Base-by-base conservation (phyloP, 78 protist species). In the Mastigamoeba balamuthi region DNA sequence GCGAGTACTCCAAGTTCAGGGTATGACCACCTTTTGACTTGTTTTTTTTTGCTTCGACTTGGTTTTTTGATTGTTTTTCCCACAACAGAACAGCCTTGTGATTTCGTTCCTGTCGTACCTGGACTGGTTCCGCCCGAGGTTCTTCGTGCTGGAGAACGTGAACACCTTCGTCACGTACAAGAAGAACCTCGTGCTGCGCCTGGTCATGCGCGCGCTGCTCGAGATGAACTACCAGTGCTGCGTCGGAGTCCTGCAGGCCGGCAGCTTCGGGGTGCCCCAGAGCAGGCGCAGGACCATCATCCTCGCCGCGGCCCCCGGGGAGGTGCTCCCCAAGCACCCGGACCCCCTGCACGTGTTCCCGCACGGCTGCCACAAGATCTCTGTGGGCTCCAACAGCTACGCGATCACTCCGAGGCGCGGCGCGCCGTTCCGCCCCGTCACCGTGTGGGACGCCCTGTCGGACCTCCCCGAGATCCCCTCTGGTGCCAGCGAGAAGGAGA, bases 241-340 rank as follows among this genome's bases (percentile, higher is more conserved):
- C 17, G 17, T 48, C 17, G 58, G 58, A 48, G 36, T 69, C 27
- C 73, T 69, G 17, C 39, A 69, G 39, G 39, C 73, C 29, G 73
- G 73, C 28, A 35, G 29, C 43, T 69, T 6, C 29, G 73, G 73
- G 8, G 73, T 69, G 73, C 73, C 73, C 29, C 73, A 69, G 43
- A 5, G 17, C 17, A 2, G 73, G 17, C 39, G 39, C 36, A 2
- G 73, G 8, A 2, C 4, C 36, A 6, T 69, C 29, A 69, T 69
- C 39, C 28, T 69, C 33, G 73, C 73, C 39, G 73, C 73, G 8
- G 17, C 4, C 64, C 64, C 43, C 8, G 43, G 43, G 8, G 73
- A 69, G 73, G 17, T 2, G 8, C 39, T 69, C 27, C 73, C 73
- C 43, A 4, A 2, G 17, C 4, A 6, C 43, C 73, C 73, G 8